Conservation (phyloP, 73 alveolate species). For the Paramecium octaurelia region DNA sequence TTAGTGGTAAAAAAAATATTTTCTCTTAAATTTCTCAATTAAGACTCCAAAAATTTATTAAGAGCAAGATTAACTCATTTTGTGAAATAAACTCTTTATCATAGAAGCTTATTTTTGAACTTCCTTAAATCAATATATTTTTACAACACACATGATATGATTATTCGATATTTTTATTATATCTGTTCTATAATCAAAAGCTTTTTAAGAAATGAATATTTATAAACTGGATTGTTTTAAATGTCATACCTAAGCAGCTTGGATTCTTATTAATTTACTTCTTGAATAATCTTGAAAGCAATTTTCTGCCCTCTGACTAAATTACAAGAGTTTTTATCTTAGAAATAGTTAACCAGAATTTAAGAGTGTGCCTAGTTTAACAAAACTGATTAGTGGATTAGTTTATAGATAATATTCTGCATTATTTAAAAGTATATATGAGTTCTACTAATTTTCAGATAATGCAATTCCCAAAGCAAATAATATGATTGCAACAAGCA, state of each 20-base stretch:
- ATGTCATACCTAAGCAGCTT: slow-evolving; percentile 45
- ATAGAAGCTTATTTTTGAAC: slow-evolving; percentile 84
- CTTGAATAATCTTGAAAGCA: slow-evolving; percentile 63
- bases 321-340: slow-evolving; percentile 78
- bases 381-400: background rate
- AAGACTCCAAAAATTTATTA: slow-evolving; percentile 79
- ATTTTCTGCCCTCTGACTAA: slow-evolving; percentile 81
- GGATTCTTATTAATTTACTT: slow-evolving; percentile 51
- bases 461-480: background rate
- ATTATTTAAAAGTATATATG: background rate
- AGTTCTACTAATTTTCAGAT: background rate
- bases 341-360: slow-evolving; percentile 48
- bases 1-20: slow-evolving; percentile 54
- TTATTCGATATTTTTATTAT: background rate
- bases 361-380: background rate
- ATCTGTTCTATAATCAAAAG: background rate
- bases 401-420: slow-evolving; percentile 32
- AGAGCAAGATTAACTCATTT: slow-evolving; percentile 85
- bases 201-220: slow-evolving; percentile 67
- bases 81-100: slow-evolving; percentile 71
- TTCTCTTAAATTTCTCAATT: too few relatives aligned
- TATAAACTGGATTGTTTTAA: slow-evolving; percentile 65
- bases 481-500: background rate
- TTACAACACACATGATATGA: slow-evolving; percentile 82
- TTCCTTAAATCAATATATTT: slow-evolving; percentile 89